These are phyloP conservation scores for Beauveria medogensis DNA, from an alignment of 2,329 filamentous ascomycete genomes.

Conservation along the genomic window DNA sequence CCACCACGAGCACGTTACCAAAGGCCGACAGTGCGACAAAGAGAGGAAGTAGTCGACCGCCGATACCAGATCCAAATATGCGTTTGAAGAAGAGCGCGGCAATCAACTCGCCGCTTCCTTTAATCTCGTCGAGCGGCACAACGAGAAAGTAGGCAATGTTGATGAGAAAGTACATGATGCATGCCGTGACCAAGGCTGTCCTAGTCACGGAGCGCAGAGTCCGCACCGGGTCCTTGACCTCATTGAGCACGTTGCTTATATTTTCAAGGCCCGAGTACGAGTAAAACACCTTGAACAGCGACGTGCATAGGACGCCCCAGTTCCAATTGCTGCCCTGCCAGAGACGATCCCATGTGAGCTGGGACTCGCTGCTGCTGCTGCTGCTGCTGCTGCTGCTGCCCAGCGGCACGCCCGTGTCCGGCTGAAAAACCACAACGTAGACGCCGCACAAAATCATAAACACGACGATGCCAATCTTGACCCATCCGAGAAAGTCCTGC, in stretches of 20 bases:
- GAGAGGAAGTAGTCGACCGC: constrained; percentile 50
- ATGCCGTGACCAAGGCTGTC: constrained; percentile 52
- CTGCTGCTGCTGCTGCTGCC: background rate
- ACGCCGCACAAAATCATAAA: constrained; percentile 55
- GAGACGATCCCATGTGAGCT: constrained; percentile 40
- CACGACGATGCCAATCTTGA: constrained; percentile 51
- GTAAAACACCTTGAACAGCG: constrained; percentile 62
- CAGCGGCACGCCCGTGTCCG: constrained; percentile 14
- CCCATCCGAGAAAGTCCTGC: constrained; percentile 54
- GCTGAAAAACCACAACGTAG: constrained; percentile 46
- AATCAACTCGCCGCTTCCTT: constrained; percentile 57
- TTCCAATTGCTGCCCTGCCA: constrained; percentile 63
- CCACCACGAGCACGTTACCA: constrained; percentile 67
- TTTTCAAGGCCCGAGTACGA: constrained; percentile 61
- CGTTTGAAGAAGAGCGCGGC: constrained; percentile 60
- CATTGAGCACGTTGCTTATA: constrained; percentile 62
- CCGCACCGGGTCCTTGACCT: constrained; percentile 59
- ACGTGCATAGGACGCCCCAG: constrained; percentile 58
- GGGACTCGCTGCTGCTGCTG: background rate
- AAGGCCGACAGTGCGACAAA: constrained; percentile 59
- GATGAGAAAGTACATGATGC: constrained; percentile 56
- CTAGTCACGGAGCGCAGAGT: constrained; percentile 57
- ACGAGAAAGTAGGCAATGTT: constrained; percentile 58
- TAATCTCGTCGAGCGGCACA: constrained; percentile 59
- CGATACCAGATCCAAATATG: constrained; percentile 52